A percentile compares a stretch with the other conserved stretches of the same genome.
Conservation (phyloP, 1,284 basidiomycete genomes). For the Trichosporon sp. region DNA sequence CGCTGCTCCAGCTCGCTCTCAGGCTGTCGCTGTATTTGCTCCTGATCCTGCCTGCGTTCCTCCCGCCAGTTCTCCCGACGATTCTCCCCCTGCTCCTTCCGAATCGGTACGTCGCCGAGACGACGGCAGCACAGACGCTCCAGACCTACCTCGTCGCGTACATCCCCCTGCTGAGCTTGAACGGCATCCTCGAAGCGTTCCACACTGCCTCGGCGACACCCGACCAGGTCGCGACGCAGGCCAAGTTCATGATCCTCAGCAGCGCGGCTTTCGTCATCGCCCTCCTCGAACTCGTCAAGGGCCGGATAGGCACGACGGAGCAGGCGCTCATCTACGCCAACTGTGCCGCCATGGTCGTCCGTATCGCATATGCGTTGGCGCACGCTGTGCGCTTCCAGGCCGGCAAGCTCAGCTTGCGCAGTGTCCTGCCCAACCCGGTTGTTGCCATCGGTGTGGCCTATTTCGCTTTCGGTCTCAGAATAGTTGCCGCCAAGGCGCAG, state of each 20-base stretch:
- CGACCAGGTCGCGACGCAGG: slow-evolving; percentile 42
- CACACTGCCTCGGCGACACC: slow-evolving; percentile 70
- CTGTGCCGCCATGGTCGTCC: slow-evolving; percentile 47
- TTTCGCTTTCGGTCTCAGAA: neutral
- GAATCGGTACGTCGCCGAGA: slow-evolving; percentile 68
- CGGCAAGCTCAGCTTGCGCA: neutral
- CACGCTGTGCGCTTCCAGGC: slow-evolving; percentile 35
- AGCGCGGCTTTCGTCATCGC: slow-evolving; percentile 41
- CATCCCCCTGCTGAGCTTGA: slow-evolving; percentile 81
- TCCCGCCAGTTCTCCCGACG: slow-evolving; percentile 71
- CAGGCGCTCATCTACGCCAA: slow-evolving; percentile 75
- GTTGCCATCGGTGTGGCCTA: neutral
- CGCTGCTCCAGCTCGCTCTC: slow-evolving; percentile 64
- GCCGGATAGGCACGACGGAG: slow-evolving; percentile 31
- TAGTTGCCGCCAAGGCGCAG: neutral
- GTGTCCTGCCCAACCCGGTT: neutral
- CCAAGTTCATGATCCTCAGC: slow-evolving; percentile 45
- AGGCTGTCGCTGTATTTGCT: slow-evolving; percentile 70
- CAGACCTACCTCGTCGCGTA: slow-evolving; percentile 74
- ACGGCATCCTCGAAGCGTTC: slow-evolving; percentile 87
- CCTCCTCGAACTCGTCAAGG: slow-evolving; percentile 27
- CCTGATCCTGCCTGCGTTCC: slow-evolving; percentile 72
- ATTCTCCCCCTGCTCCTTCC: slow-evolving; percentile 73
- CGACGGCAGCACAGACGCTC: slow-evolving; percentile 71
- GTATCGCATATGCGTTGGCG: slow-evolving; percentile 43